A percentile compares a stretch with the other conserved stretches of the same genome.
These are phyloP conservation scores for Fusarium brevicatenulatum DNA, from an alignment of 2,329 filamentous ascomycete species.

Conservation along the genomic window DNA sequence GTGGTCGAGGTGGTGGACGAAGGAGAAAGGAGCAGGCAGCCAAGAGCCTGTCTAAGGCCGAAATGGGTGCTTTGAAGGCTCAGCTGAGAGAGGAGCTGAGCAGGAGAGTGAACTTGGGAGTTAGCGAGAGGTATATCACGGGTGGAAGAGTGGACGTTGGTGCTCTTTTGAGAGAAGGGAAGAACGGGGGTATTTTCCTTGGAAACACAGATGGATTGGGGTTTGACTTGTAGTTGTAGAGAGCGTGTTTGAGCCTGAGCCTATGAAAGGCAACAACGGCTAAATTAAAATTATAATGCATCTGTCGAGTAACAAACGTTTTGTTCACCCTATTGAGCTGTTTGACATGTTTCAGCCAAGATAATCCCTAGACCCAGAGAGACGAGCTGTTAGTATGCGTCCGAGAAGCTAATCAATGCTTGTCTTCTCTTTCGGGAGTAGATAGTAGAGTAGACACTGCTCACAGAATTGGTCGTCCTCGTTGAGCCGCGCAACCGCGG, in stretches of 20 bases:
- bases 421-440: neutral
- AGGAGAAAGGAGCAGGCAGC: constrained; percentile 80
- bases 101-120: constrained; percentile 83
- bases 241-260: neutral
- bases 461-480: neutral
- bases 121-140: constrained; percentile 87
- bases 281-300: neutral
- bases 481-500: constrained; percentile 11
- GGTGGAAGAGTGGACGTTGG: constrained; percentile 86
- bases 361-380: neutral
- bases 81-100: constrained; percentile 77
- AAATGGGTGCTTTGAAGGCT: constrained; percentile 75
- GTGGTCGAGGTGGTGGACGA: constrained; percentile 76
- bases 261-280: neutral
- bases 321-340: neutral
- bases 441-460: neutral
- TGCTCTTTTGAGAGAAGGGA: constrained; percentile 71
- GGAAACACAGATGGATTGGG: constrained; percentile 54
- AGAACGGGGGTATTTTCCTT: constrained; percentile 57
- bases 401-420: neutral
- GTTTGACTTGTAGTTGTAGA: constrained; percentile 40
- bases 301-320: constrained; percentile 5
- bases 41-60: constrained; percentile 73
- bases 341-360: neutral
- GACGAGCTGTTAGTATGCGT: neutral